Conservation (phyloP, 805 yeast genomes). For the Lachancea sp. region DNA sequence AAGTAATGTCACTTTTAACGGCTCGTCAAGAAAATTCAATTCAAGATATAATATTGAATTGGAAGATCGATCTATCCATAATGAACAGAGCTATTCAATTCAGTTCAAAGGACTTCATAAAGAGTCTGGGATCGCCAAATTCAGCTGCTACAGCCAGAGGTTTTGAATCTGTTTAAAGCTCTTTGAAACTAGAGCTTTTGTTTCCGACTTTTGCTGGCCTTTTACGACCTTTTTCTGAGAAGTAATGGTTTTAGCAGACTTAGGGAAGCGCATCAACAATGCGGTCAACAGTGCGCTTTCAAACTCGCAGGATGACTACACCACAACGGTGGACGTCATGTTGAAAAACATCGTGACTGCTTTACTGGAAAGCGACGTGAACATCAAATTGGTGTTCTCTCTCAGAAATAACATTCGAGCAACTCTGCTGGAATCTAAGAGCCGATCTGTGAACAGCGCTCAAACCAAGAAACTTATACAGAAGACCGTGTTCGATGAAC, state of each 20-base stretch:
- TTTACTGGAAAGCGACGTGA: slow-evolving; percentile 88
- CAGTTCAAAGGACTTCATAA: too few species aligned
- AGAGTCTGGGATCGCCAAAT: too few species aligned
- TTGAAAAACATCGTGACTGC: slow-evolving; percentile 88
- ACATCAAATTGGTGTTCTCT: slow-evolving; percentile 72
- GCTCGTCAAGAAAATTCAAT: too few species aligned
- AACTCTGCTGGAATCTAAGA: slow-evolving; percentile 45
- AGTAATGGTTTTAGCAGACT: slow-evolving; percentile 69
- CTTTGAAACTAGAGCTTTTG: too few species aligned
- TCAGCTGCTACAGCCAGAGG: too few species aligned
- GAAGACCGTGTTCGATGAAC: slow-evolving; percentile 90
- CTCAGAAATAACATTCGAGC: slow-evolving; percentile 65
- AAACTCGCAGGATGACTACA: slow-evolving; percentile 49
- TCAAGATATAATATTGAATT: too few species aligned
- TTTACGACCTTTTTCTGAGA: not conserved
- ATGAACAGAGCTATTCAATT: too few species aligned
- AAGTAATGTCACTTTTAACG: too few species aligned
- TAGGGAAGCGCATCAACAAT: slow-evolving; percentile 68
- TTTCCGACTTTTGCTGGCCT: too few species aligned
- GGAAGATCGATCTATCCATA: too few species aligned
- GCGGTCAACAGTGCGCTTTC: slow-evolving; percentile 65
- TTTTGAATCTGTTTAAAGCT: too few species aligned
- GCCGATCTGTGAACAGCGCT: slow-evolving; percentile 24
- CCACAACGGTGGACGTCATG: slow-evolving; percentile 56
- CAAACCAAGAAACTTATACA: slow-evolving; percentile 79